phyloP scores from a whole-genome alignment of 1,284 basidiomycete genomes.

The Ustilago sp. region DNA sequence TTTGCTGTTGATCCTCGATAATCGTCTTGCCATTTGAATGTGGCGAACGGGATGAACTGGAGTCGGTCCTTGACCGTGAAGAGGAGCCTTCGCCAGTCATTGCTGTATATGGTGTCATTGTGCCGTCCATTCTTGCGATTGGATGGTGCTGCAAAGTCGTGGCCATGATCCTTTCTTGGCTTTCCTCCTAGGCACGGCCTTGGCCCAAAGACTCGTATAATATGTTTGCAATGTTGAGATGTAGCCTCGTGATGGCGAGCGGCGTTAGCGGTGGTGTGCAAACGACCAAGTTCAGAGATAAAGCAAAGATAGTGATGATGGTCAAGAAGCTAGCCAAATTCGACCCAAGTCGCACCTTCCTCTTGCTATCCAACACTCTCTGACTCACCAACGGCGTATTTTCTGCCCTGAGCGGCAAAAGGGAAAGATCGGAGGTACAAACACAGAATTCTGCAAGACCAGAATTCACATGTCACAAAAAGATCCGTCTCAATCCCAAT shows the following conservation, averaged over 20 bases:
- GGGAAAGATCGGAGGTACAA: background rate
- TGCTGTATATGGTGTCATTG: constrained; percentile 18
- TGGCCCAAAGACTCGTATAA: no score
- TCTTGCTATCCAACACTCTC: background rate
- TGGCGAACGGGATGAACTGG: constrained; percentile 21
- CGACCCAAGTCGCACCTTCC: background rate
- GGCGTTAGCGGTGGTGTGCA: no score
- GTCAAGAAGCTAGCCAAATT: background rate
- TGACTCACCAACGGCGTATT: background rate
- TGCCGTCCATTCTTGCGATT: background rate
- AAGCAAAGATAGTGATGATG: background rate
- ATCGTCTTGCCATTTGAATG: constrained; percentile 24
- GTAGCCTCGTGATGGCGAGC: no score
- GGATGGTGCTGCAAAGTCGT: background rate
- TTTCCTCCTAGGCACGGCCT: no score
- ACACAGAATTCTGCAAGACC: background rate
- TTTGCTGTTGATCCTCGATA: constrained; percentile 7
- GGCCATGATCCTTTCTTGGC: background rate
- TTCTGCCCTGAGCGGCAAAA: background rate
- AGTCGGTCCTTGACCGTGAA: constrained; percentile 28
- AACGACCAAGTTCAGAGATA: no score
- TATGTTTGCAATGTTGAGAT: no score
- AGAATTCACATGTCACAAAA: background rate
- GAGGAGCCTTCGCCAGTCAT: constrained; percentile 30
- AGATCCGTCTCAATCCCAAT: background rate